Base-by-base conservation (phyloP, 345 rosid species). In the Lepidium aucheri region DNA sequence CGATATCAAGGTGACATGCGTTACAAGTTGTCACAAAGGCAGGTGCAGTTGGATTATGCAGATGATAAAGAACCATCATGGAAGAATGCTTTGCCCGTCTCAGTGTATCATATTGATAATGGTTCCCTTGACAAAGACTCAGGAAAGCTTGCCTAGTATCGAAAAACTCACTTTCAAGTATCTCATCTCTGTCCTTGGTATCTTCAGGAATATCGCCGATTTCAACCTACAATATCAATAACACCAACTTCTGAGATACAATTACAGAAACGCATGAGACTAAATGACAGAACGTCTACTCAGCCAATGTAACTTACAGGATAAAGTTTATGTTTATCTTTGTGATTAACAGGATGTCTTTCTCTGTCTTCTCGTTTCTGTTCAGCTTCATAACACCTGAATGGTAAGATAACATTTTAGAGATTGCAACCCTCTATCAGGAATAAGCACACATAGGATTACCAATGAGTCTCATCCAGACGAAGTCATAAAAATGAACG, bases 71-170 rank as follows among this genome's bases (percentile, higher is more conserved):
- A 33, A 94, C 88, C 99, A 94, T 94, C 97, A 94, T 94, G 15
- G 99, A 94, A 16, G 99, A 94, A 78, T 94, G 99, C 60, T 94
- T 94, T 41, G 99, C 99, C 60, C 99, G 89, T 76, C 99, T 85
- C 69, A 95, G 65, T 43, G 97, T 95, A 67, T 95, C 99, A 79
- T 91, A 95, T 73, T 95, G 99, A 77, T 95, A 95, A 80, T 95
- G 99, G 78, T 95, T 95, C 63, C 95, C 99, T 77, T 95, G 96
- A 77, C 99, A 95, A 40, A 95, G 91, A 86, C 97, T 95, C 76
- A 95, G 77, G 76, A 95, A 95, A 60, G 97, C 96, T 73, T 95
- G 97, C 70, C 99, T 91, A 10, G 97, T 91, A 54, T 95, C 97
- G 59, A 95, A 95, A 76, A 91, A 88, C 67, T 95, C 97, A 73